Base-by-base conservation (phyloP, 164 flowering plant species). In the Tetracentron sinense region DNA sequence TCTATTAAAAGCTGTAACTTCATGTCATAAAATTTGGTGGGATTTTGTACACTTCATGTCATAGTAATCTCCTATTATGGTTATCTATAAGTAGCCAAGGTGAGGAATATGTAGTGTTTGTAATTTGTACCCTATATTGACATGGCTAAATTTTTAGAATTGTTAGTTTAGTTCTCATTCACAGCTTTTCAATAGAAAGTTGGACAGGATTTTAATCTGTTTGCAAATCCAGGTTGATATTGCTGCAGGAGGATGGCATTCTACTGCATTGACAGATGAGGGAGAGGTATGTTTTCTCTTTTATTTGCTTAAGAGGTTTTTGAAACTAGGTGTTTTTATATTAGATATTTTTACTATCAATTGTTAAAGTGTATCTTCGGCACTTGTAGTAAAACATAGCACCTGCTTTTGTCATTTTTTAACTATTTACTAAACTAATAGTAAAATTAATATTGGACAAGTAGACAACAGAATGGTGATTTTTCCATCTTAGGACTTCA, bases 221-320 rank as follows among this genome's bases (percentile, higher is more conserved):
- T 22, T 64, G 11, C 22, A 11, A 44, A 49, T 70, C 38, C 71
- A 95, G 99, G 92, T 90, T 79, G 99, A 92, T 79, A 92, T 95
- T 75, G 99, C 99, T 63, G 99, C 98, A 61, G 99, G 99, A 69
- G 99, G 99, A 64, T 92, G 99, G 99, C 99, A 95, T 79, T 95
- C 99, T 28, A 87, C 94, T 63, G 91, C 97, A 68, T 75, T 95
- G 78, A 95, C 98, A 63, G 81, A 79, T 60, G 81, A 85, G 12
- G 99, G 98, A 63, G 96, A 92, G 96, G 99, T 94, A 74, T 17
- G 58, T 51, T 21, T 33, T 51, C n/a, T 17, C 29, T 20, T 64
- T 60, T 52, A n/a, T 17, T 33, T 48, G 38, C 17, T 33, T 11
- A 42, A 16, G 17, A n/a, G 27, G 8, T 6, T n/a, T 48, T 27